phyloP scores from a whole-genome alignment of 2,329 filamentous ascomycete species.

The Tolypocladium cylindrosporum region DNA sequence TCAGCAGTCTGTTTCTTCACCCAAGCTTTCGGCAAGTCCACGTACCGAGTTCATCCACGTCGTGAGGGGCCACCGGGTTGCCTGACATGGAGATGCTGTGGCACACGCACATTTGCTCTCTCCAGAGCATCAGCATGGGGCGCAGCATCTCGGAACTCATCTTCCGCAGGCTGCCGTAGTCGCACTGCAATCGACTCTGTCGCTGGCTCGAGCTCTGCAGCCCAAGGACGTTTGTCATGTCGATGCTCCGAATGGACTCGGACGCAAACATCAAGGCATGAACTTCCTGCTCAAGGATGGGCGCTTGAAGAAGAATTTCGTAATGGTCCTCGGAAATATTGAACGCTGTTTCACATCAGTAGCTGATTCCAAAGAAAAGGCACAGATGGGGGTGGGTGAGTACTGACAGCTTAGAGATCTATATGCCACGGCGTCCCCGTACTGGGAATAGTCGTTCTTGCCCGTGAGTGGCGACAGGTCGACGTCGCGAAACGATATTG shows the following conservation, averaged over 20 bases:
- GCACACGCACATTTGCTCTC: slow-evolving; percentile 35
- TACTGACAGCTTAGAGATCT: slow-evolving; percentile 33
- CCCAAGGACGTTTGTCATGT: slow-evolving; percentile 35
- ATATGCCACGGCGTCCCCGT: slow-evolving; percentile 37
- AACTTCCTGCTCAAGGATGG: slow-evolving; percentile 45
- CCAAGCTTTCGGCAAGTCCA: background rate
- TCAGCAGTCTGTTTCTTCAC: slow-evolving; percentile 2
- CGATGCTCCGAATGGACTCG: slow-evolving; percentile 43
- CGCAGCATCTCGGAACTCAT: slow-evolving; percentile 31
- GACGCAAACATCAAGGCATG: slow-evolving; percentile 46
- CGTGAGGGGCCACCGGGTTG: slow-evolving; percentile 34
- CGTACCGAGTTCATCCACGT: slow-evolving; percentile 40
- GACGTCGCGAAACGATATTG: slow-evolving; percentile 43
- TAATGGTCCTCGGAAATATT: slow-evolving; percentile 37
- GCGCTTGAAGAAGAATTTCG: slow-evolving; percentile 36
- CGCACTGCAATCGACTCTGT: slow-evolving; percentile 12
- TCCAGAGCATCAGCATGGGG: slow-evolving; percentile 39
- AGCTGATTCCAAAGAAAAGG: background rate
- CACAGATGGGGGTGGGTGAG: too few relatives aligned
- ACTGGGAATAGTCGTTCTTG: slow-evolving; percentile 31
- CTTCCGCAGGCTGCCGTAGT: slow-evolving; percentile 11
- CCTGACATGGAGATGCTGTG: slow-evolving; percentile 41
- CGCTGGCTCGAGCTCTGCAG: slow-evolving; percentile 11
- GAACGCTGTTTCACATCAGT: slow-evolving; percentile 22
- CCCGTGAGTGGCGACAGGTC: slow-evolving; percentile 32